Percentiles rank a stretch among this genome's conserved stretches.
Conservation (phyloP, 2,329 filamentous ascomycete species). For the Alternaria gansuensis region DNA sequence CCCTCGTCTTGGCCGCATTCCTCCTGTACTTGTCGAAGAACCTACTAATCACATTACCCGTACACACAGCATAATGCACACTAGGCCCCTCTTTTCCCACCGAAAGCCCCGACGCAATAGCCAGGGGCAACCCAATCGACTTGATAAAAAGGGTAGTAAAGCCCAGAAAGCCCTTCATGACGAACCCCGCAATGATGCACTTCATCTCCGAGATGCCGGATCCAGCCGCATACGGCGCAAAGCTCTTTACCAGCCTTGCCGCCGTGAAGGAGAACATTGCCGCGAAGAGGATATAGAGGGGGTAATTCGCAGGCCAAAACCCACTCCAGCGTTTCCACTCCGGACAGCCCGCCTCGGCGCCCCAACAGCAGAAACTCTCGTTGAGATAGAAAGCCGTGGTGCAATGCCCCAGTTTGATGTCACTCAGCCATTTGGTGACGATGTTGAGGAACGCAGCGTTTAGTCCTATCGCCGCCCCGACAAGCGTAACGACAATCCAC, state of each 20-base stretch:
- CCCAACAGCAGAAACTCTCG: conserved; percentile 98
- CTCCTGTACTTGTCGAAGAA: conserved; percentile 91
- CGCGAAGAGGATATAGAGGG: conserved; percentile 87
- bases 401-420: conserved; percentile 96
- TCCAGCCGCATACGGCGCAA: conserved; percentile 94
- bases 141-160: conserved; percentile 94
- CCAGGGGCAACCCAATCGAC: conserved; percentile 85
- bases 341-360: conserved; percentile 84
- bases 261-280: conserved; percentile 83
- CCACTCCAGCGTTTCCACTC: conserved; percentile 92
- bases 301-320: conserved; percentile 80
- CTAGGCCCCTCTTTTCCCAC: conserved; percentile 98
- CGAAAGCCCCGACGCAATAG: conserved; percentile 91
- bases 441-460: conserved; percentile 96
- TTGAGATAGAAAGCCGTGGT: conserved; percentile 96
- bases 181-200: conserved; percentile 97
- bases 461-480: conserved; percentile 89
- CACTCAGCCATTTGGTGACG: conserved; percentile 93
- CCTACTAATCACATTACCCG: conserved; percentile 92
- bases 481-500: conserved; percentile 96
- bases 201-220: conserved; percentile 99
- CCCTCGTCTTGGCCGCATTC: conserved; percentile 92
- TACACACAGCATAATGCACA: conserved; percentile 98
- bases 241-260: conserved; percentile 85
- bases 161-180: conserved; percentile 98